Percentiles rank a stretch among this genome's conserved stretches.
Conservation (phyloP, 140 eudicot species). For the Ambrosia hybrid region DNA sequence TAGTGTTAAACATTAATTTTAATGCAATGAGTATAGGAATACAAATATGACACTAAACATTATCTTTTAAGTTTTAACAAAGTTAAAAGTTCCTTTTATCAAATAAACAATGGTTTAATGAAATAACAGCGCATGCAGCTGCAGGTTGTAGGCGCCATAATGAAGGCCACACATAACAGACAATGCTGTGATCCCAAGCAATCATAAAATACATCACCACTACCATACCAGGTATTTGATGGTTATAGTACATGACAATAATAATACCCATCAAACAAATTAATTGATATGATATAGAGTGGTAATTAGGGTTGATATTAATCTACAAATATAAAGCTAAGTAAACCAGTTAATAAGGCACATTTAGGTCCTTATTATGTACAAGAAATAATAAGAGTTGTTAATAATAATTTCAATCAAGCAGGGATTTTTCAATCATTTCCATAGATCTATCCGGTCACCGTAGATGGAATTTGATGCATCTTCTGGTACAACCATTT, state of each 20-base stretch:
- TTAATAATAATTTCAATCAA: slow-evolving; percentile 16
- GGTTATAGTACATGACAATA: neutral
- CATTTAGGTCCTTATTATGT: slow-evolving; percentile 37
- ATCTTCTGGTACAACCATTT: slow-evolving; percentile 34
- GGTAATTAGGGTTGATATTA: slow-evolving; percentile 27
- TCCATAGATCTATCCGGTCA: slow-evolving; percentile 74
- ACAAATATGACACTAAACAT: neutral
- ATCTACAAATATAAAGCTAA: slow-evolving; percentile 18
- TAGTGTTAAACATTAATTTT: neutral
- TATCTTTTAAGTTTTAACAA: neutral
- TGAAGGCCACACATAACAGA: slow-evolving; percentile 32
- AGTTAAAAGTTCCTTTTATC: slow-evolving; percentile 4
- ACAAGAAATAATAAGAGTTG: slow-evolving; percentile 17
- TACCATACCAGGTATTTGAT: slow-evolving; percentile 16
- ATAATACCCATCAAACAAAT: slow-evolving; percentile 25
- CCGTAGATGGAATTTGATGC: slow-evolving; percentile 59
- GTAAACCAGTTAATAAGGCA: slow-evolving; percentile 38
- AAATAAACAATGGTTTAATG: slow-evolving; percentile 19
- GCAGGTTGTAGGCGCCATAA: slow-evolving; percentile 32
- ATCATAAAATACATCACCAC: slow-evolving; percentile 20
- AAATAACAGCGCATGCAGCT: slow-evolving; percentile 29
- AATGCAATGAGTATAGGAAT: neutral
- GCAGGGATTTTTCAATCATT: slow-evolving; percentile 36
- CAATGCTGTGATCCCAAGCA: slow-evolving; percentile 32
- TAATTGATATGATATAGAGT: slow-evolving; percentile 22